Evolutionary conservation across 2,329 filamentous ascomycete genomes (phyloP).

Genomic region (Aspergillus puulaauensis): DNA sequence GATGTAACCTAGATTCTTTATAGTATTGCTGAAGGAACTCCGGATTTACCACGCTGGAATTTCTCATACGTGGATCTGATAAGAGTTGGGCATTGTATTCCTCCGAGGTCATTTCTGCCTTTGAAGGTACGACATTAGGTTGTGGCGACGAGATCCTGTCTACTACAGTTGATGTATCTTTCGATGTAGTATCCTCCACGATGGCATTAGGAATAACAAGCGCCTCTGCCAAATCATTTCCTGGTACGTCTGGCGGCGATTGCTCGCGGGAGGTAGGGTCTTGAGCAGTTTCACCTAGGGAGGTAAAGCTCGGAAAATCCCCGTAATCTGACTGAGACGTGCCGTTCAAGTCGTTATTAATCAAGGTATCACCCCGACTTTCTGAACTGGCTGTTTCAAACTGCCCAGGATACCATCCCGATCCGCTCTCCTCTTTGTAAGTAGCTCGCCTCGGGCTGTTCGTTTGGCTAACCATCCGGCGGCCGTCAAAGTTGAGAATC

Average conservation of each 20-base stretch:
- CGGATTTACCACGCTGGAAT: conserved; percentile 88
- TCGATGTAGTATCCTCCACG: background rate
- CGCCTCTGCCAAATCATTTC: background rate
- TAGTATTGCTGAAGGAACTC: conserved; percentile 95
- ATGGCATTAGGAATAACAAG: background rate
- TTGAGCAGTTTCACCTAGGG: conserved; percentile 17
- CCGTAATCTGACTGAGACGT: conserved; percentile 46
- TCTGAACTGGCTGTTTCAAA: conserved; percentile 62
- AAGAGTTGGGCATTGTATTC: conserved; percentile 87
- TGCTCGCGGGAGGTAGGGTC: background rate
- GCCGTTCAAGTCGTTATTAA: conserved; percentile 25
- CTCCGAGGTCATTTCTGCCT: conserved; percentile 70
- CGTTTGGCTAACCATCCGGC: conserved; percentile 65
- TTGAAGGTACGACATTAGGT: conserved; percentile 25
- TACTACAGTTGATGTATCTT: background rate
- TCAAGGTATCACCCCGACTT: conserved; percentile 18
- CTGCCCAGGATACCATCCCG: conserved; percentile 67
- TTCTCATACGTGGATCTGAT: conserved; percentile 78
- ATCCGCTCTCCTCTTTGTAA: conserved; percentile 78
- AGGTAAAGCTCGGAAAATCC: conserved; percentile 36
- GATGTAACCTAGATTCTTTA: conserved; percentile 89
- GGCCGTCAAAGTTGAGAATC: conserved; percentile 64
- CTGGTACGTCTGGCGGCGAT: background rate
- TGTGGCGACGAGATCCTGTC: conserved; percentile 19
- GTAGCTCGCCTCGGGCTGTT: conserved; percentile 57